Evolutionary conservation across 441 rosid genomes (phyloP), one percentile per base, ranked within the genome.

Genomic region (Erodium chrysanthum): DNA sequence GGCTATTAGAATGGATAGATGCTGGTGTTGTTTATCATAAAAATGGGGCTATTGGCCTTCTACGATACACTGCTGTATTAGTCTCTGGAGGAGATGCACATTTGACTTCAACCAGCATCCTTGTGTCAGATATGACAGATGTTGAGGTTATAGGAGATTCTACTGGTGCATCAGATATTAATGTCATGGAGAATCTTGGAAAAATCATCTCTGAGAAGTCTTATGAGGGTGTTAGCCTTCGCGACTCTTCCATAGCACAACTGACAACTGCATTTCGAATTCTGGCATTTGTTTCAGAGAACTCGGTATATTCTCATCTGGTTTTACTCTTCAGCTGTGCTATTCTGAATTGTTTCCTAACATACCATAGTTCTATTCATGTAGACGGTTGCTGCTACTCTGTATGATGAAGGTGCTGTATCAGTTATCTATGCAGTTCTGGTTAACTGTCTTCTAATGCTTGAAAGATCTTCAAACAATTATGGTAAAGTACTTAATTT

Each of bases 11-110:
- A 70, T 94, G 96, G 96, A 83, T 91, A 74, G 99, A 94, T 88
- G 90, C 96, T 75, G 96, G 91, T 65, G 84, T 87, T 58, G 96
- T 91, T 76, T 91, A 89, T 83, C 96, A 94, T 73, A 94, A 94
- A 82, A 88, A 85, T 75, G 97, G 97, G 68, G 84, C 83, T 67
- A 82, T 81, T 79, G 96, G 99, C 68, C 96, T 94, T 79, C 81
- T 94, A 66, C 88, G 94, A 40, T 94, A 94, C 80, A 89, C 88
- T 75, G 92, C 97, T 54, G 85, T 82, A 66, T 71, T 94, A 79
- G 97, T 91, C 70, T 89, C 96, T 69, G 99, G 96, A 62, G 99
- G 97, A 70, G 99, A 94, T 75, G 90, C 96, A 31, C 96, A 86
- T 68, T 79, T 83, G 76, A 84, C 91, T 75, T 88, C 97, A 40